Percentiles rank a stretch among this genome's conserved stretches.
These are phyloP conservation scores for Calonectria hongkongensis DNA, from an alignment of 2,329 filamentous ascomycete species.

Conservation along the genomic window DNA sequence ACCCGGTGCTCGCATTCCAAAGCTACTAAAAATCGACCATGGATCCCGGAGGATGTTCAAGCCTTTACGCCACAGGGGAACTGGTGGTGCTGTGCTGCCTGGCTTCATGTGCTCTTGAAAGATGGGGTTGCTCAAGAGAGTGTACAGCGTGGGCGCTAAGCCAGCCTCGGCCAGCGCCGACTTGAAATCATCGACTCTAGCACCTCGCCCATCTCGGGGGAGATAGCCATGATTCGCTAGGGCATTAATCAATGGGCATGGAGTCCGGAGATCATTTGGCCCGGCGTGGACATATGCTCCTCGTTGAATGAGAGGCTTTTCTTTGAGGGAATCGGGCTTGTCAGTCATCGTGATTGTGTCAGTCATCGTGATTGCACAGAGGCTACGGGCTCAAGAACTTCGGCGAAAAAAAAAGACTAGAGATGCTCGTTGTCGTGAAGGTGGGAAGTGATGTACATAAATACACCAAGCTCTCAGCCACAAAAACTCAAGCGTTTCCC, in stretches of 20 bases:
- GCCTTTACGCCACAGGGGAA: slow-evolving; percentile 35
- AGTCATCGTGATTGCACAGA: slow-evolving; percentile 14
- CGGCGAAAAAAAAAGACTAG: not conserved
- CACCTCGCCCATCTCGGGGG: slow-evolving; percentile 48
- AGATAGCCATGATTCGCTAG: slow-evolving; percentile 54
- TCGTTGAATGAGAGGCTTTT: slow-evolving; percentile 41
- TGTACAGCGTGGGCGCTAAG: slow-evolving; percentile 46
- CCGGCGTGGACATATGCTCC: slow-evolving; percentile 46
- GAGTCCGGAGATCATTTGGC: slow-evolving; percentile 47
- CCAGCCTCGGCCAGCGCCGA: slow-evolving; percentile 45
- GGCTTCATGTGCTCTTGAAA: slow-evolving; percentile 45
- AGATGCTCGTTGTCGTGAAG: too few relatives aligned
- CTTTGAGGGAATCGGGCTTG: not conserved
- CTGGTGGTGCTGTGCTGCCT: slow-evolving; percentile 27
- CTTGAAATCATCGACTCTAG: slow-evolving; percentile 43
- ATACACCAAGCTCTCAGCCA: slow-evolving; percentile 20
- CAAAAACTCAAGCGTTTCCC: not conserved
- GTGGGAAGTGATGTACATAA: slow-evolving; percentile 18
- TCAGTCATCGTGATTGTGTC: slow-evolving; percentile 21
- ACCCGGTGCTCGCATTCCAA: slow-evolving; percentile 50
- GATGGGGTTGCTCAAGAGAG: slow-evolving; percentile 48
- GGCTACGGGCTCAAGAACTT: not conserved
- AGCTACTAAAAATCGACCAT: slow-evolving; percentile 44
- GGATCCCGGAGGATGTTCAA: slow-evolving; percentile 41
- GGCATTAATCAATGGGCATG: slow-evolving; percentile 51